Percentiles rank a stretch among this genome's conserved stretches.
Conservation (phyloP, 192 early-diverging fungal species). For the Radiomyces spectabilis region DNA sequence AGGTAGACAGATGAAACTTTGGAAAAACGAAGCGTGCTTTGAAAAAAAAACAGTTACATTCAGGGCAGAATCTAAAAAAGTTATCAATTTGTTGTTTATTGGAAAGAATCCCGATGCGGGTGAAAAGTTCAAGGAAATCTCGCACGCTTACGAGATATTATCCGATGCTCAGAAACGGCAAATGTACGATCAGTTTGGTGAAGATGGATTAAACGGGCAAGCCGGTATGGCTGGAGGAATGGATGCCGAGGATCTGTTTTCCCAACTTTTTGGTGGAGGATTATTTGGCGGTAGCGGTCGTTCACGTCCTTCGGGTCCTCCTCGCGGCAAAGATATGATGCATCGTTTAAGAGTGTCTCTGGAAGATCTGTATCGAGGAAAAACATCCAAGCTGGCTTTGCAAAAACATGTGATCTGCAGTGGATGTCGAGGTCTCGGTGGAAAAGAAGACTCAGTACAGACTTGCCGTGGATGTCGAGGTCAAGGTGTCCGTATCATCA, state of each 20-base stretch:
- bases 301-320: conserved; percentile 53
- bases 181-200: conserved; percentile 92
- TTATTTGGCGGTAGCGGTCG: conserved; percentile 60
- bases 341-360: conserved; percentile 80
- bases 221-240: conserved; percentile 61
- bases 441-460: conserved; percentile 89
- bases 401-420: conserved; percentile 89
- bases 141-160: conserved; percentile 95
- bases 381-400: conserved; percentile 91
- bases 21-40: no score
- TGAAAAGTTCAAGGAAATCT: conserved; percentile 97
- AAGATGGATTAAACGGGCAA: conserved; percentile 80
- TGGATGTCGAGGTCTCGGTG: conserved; percentile 92
- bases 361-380: conserved; percentile 85
- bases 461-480: conserved; percentile 82
- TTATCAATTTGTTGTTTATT: neutral
- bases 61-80: no score
- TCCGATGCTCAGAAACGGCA: conserved; percentile 86
- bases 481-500: conserved; percentile 80
- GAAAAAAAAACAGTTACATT: no score
- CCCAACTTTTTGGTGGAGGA: conserved; percentile 91
- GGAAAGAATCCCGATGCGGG: conserved; percentile 76
- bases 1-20: conserved; percentile 13
- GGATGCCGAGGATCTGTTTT: conserved; percentile 92
- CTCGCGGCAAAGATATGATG: conserved; percentile 91